Evolutionary conservation across 177 flowering plant genomes (phyloP), one percentile per base, ranked within the genome.

Genomic region (Vitis hybrid): DNA sequence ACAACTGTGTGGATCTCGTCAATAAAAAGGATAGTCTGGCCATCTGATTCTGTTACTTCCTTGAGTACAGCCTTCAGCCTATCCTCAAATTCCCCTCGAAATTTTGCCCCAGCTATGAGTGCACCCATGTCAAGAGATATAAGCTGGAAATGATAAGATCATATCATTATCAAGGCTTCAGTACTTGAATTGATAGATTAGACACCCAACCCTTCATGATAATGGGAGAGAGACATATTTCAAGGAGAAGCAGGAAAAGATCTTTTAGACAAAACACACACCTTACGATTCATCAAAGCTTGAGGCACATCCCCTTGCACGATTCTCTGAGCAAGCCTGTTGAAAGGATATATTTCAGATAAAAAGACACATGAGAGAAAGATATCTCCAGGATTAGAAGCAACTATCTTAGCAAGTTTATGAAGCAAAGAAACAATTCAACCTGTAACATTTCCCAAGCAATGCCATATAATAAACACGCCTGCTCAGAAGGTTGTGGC

Each of bases 91-190:
- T 96, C 98, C 65, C 98, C 98, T n/a, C 99, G 90, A 72, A 79
- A 96, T 77, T 93, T 93, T 21, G 99, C 97, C 32, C 99, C 98
- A 77, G 99, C 99, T 71, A 96, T 92, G 40, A 96, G 94, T 2
- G 98, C 88, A 69, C 98, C 99, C 99, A 96, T 88, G 81, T 93
- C 99, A 77, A 95, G 92, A n/a, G 99, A 93, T 77, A 96, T 89
- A 72, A 96, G 87, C 99, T 96, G 87, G 14, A 80, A 69, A 61
- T 17, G 32, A 23, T 62, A 75, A 66, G 13, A 70, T 62, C 4
- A 65, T 11, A 64, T 59, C 9, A 59, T 18, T 18, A 62, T 15
- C 15, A 45, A 60, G 15, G 55, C 30, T 19, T 14, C 3, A 45
- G 21, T 34, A 8, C 7, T 34, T 3, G 52, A 8, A 30, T 50